phyloP scores from a whole-genome alignment of 2,329 filamentous ascomycete genomes.

The Chrysosporium keratinophilum region DNA sequence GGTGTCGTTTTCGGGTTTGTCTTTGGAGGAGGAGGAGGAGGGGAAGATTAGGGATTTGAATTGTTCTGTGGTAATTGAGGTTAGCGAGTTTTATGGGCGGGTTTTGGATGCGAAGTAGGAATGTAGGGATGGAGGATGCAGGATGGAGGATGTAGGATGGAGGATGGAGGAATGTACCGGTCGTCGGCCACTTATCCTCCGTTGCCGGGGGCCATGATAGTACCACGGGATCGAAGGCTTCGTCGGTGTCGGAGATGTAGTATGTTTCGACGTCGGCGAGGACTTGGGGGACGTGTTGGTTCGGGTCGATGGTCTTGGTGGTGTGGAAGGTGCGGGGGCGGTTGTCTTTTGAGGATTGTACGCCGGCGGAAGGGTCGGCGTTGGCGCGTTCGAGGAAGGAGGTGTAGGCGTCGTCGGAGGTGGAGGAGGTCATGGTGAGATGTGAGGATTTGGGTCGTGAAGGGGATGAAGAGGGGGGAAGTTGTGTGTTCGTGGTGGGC shows the following conservation, averaged over 20 bases:
- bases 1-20: too few relatives aligned
- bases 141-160: not conserved
- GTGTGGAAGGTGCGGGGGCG: constrained; percentile 12
- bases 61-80: constrained; percentile 43
- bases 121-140: not conserved
- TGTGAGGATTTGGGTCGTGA: not conserved
- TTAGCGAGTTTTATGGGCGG: too few relatives aligned
- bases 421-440: constrained; percentile 48
- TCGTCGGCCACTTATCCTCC: not conserved
- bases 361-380: constrained; percentile 44
- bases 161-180: not conserved
- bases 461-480: not conserved
- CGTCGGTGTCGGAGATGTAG: constrained; percentile 74
- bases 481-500: not conserved
- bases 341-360: constrained; percentile 15
- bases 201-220: constrained; percentile 44
- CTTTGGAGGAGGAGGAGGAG: constrained; percentile 26
- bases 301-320: constrained; percentile 21
- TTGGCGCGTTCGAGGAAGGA: constrained; percentile 83
- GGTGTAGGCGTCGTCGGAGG: constrained; percentile 69
- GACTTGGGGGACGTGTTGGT: constrained; percentile 49
- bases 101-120: not conserved
- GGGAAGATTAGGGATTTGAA: constrained; percentile 54
- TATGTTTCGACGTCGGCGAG: constrained; percentile 51
- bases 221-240: constrained; percentile 69